Evolutionary conservation across 148 eudicot species (phyloP).

Genomic region (Chenopodium quinoa): DNA sequence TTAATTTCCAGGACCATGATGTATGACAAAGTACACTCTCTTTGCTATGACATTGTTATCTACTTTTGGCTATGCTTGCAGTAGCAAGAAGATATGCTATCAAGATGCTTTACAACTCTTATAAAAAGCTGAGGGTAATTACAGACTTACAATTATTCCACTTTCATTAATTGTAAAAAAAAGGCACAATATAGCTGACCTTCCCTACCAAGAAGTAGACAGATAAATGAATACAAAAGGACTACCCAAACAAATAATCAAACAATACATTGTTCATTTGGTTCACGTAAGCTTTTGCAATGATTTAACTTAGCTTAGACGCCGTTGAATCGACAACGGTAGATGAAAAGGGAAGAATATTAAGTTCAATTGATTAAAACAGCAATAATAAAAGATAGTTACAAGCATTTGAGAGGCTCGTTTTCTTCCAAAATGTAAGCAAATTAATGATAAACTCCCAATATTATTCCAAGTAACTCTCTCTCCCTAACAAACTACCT

Average conservation of each 20-base stretch:
- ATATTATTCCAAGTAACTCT: too few relatives aligned
- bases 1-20: neutral
- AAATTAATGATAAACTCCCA: too few relatives aligned
- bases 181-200: neutral
- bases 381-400: too few relatives aligned
- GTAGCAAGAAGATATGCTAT: neutral
- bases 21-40: neutral
- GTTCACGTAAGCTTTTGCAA: neutral
- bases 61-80: neutral
- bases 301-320: too few relatives aligned
- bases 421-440: too few relatives aligned
- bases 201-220: neutral
- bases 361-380: too few relatives aligned
- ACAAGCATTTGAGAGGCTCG: too few relatives aligned
- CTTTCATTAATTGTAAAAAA: neutral
- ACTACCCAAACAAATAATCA: neutral
- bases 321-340: too few relatives aligned
- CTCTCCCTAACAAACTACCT: too few relatives aligned
- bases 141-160: neutral
- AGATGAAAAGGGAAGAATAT: too few relatives aligned
- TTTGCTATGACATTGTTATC: neutral
- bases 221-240: neutral
- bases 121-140: neutral
- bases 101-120: neutral
- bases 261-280: neutral